Evolutionary conservation across 2,329 filamentous ascomycete species (phyloP), one percentile per base, ranked within the genome.

Genomic region (Akanthomyces lecanii): DNA sequence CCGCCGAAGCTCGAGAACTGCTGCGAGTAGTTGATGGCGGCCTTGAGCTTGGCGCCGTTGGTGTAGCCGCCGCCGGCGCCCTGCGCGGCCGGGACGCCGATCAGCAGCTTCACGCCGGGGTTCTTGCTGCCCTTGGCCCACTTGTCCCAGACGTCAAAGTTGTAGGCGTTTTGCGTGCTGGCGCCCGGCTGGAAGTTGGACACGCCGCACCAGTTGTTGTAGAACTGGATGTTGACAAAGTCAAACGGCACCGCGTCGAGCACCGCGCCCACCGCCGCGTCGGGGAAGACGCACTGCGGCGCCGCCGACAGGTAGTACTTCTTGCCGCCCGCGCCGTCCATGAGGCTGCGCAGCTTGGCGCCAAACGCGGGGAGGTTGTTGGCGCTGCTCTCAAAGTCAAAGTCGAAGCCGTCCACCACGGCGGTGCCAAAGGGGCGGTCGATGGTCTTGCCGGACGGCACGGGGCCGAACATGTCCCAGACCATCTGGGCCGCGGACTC

Each of bases 371-470:
- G 79, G 75, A 89, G 85, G 75, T 90, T 87, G 54, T 74, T 73
- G 16, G 83, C 81, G 3, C 74, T 73, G 5, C 83, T 78, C 75
- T 92, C 89, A 65, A 92, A 87, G 72, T 92, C 89, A 66, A 92
- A 85, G 74, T 92, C 89, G 72, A 92, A 91, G 5, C 90, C 90
- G 71, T 92, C 88, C 48, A 92, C 76, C 4, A 84, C 78, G 11
- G 86, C 84, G 14, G 76, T 74, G 61, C 87, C 87, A 71, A 92
- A 92, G 1, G 89, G 89, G 10, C 90, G 84, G 62, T 84, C 79
- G 8, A 77, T 77, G 1, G 72, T 74, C 47, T 74, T 78, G 36
- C 74, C 77, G 14, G 74, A 68, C 44, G 73, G 70, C 8, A 74
- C 71, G 5, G 89, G 86, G 2, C 89, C 89, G 71, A 91, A 92